Conservation (phyloP, 1,284 basidiomycete genomes). For the Trichosporon sp. region DNA sequence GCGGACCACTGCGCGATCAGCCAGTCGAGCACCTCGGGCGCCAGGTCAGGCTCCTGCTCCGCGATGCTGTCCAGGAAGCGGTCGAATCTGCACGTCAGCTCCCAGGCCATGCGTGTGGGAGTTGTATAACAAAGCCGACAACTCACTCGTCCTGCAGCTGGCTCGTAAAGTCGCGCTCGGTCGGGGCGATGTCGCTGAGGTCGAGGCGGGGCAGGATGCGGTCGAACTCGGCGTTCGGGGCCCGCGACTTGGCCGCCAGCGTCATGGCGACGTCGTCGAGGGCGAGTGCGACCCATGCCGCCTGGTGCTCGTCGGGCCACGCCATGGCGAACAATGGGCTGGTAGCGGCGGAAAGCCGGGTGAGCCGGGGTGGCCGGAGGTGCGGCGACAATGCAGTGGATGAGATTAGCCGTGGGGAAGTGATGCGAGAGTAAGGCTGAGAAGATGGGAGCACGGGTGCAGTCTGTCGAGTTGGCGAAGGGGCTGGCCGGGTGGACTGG, state of each 20-base stretch:
- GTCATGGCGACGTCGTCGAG: neutral
- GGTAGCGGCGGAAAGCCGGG: neutral
- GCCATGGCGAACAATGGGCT: neutral
- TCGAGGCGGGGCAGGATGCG: neutral
- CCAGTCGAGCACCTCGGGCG: neutral
- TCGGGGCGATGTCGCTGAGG: neutral
- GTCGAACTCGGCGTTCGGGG: neutral
- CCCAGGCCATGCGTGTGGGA: neutral
- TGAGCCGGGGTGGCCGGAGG: neutral
- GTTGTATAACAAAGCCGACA: neutral
- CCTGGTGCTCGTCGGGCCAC: neutral
- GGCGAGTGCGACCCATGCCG: neutral
- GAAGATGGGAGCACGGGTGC: too few species aligned
- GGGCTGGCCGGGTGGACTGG: neutral
- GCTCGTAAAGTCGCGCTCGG: neutral
- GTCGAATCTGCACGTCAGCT: neutral
- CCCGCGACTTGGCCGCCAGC: neutral
- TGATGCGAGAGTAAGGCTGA: neutral
- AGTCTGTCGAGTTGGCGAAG: too few species aligned
- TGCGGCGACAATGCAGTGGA: neutral
- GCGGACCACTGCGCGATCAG: neutral
- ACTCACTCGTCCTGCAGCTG: neutral
- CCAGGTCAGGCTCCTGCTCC: neutral
- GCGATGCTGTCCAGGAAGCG: neutral
- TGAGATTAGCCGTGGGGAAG: neutral